Evolutionary conservation across 163 green algal genomes (phyloP), one percentile per base, ranked within the genome.

Genomic region (Prototheca cutis): DNA sequence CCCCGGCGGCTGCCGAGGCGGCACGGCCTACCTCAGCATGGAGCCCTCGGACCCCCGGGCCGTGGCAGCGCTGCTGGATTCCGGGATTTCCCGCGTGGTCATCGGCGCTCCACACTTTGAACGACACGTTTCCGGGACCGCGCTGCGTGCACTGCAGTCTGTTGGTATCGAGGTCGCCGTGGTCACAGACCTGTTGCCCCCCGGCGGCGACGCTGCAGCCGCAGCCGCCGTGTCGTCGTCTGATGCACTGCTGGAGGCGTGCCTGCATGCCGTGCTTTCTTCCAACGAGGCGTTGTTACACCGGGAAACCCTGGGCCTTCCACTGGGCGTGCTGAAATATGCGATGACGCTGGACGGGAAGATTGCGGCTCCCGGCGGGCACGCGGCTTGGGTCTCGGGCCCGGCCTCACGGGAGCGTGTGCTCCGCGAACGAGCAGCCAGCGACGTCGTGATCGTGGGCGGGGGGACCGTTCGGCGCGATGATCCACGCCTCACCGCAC

Each of bases 321-420:
- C 93, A 0, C 77, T 98, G 58, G 87, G 80, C 18, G 70, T 97
- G 28, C 81, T 98, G 27, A 99, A 99, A 71, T 99, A 98, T 65
- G 93, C 93, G 3, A 98, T 98, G 93, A 99, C 93, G 6, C 65
- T 97, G 45, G 93, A 99, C 63, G 93, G 93, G 47, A 98, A 98
- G 77, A 99, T 98, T 36, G 93, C 93, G 10, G 89, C 90, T 3
- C 60, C 56, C 40, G 74, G 64, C 21, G 92, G 92, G 5, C 91
- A 99, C 72, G 80, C 78, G 31, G 82, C 87, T 21, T 99, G 92
- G 92, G 89, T 99, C 18, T 91, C 74, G 58, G 81, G 68, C 60
- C 27, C 74, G 18, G 40, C 65, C 21, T 79, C 80, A 17, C 65
- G 87, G 18, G 30, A 64, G 53, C 66, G 30, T 3, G 76, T 81